These are phyloP conservation scores for Fusarium denticulatum DNA, from an alignment of 2,329 filamentous ascomycete genomes.

Conservation along the genomic window DNA sequence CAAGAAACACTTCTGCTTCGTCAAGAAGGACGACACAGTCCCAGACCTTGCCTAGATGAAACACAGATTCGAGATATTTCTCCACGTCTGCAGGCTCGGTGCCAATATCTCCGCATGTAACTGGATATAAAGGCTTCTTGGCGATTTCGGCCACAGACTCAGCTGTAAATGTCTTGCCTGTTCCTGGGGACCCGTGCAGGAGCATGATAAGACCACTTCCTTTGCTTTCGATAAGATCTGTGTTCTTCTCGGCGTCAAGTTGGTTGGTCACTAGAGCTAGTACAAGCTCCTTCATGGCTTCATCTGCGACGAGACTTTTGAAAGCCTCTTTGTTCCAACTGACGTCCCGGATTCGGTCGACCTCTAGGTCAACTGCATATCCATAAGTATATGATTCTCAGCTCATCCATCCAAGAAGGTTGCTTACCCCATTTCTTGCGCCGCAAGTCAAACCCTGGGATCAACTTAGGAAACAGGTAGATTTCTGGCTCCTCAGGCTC, in stretches of 20 bases:
- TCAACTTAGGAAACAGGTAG: neutral
- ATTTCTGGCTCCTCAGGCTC: neutral
- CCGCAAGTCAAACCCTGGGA: neutral
- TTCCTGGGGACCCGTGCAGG: neutral
- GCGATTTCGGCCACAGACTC: slow-evolving; percentile 30
- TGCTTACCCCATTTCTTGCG: slow-evolving; percentile 18
- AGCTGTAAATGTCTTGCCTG: slow-evolving; percentile 25
- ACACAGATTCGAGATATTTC: slow-evolving; percentile 22
- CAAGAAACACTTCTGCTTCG: slow-evolving; percentile 20
- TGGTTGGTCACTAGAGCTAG: slow-evolving; percentile 12
- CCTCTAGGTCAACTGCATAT: neutral
- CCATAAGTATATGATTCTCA: rapidly evolving
- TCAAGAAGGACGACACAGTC: slow-evolving; percentile 19
- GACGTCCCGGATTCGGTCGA: neutral
- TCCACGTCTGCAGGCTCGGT: slow-evolving; percentile 28
- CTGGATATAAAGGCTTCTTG: slow-evolving; percentile 28
- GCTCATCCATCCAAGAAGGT: rapidly evolving
- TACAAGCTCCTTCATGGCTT: slow-evolving; percentile 7
- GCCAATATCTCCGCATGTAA: slow-evolving; percentile 33
- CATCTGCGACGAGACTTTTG: neutral
- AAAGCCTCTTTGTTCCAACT: slow-evolving; percentile 9
- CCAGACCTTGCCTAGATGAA: slow-evolving; percentile 25
- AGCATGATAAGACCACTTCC: slow-evolving; percentile 9
- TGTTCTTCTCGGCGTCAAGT: neutral
- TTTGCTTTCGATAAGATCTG: slow-evolving; percentile 20